Conservation (phyloP, 257 asterid species). For the Gentiana macrophylla region DNA sequence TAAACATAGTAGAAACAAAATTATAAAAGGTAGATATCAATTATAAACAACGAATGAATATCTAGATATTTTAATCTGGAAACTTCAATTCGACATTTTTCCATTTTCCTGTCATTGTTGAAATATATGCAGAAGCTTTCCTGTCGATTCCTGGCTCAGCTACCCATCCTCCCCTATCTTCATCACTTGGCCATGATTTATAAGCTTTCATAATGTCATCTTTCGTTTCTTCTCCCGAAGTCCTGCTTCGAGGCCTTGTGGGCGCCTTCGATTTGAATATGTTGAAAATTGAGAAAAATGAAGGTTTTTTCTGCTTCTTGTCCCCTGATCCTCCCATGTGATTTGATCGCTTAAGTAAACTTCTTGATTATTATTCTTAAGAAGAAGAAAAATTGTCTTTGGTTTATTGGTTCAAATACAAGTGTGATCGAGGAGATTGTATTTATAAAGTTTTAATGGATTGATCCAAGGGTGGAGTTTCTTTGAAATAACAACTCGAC, state of each 20-base stretch:
- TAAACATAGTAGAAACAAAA: conserved; percentile 8
- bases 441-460: conserved; percentile 30
- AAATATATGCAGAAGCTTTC: conserved; percentile 50
- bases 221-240: conserved; percentile 7
- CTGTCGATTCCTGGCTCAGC: conserved; percentile 73
- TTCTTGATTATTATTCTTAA: no score
- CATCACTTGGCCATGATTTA: conserved; percentile 73
- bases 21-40: conserved; percentile 8
- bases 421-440: conserved; percentile 10
- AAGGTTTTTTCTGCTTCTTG: conserved; percentile 37
- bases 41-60: conserved; percentile 10
- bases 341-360: neutral
- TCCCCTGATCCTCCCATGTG: conserved; percentile 29
- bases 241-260: conserved; percentile 6
- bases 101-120: conserved; percentile 28
- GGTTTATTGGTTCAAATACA: conserved; percentile 12
- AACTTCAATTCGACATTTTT: conserved; percentile 33
- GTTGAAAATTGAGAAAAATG: conserved; percentile 35
- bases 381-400: neutral
- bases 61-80: conserved; percentile 11
- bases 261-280: conserved; percentile 33
- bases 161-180: conserved; percentile 71
- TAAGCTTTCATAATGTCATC: conserved; percentile 54
- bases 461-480: conserved; percentile 30
- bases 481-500: conserved; percentile 5